Evolutionary conservation across 2,329 filamentous ascomycete genomes (phyloP).

Genomic region (Cercospora sesami): DNA sequence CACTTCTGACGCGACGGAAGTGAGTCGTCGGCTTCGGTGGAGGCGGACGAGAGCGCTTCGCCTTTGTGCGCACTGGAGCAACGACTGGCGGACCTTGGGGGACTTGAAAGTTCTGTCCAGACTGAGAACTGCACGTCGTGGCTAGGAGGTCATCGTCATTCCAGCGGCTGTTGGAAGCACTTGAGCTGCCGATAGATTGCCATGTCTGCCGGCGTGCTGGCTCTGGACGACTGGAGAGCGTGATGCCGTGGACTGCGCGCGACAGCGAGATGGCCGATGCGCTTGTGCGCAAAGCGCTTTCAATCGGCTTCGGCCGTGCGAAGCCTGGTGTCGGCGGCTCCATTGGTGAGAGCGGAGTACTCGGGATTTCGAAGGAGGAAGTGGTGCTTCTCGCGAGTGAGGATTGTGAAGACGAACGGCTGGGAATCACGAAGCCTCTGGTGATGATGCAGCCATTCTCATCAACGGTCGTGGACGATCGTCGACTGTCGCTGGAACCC

Average conservation of each 20-base stretch:
- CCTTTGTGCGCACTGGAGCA: slow-evolving; percentile 1
- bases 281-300: background rate
- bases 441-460: slow-evolving; percentile 27
- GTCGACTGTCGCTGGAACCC: slow-evolving; percentile 16
- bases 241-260: background rate
- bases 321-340: slow-evolving; percentile 16
- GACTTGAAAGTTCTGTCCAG: background rate
- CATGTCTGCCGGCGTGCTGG: slow-evolving; percentile 3
- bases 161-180: slow-evolving; percentile 12
- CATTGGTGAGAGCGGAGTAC: slow-evolving; percentile 21
- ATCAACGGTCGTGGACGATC: slow-evolving; percentile 24
- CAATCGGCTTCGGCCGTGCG: slow-evolving; percentile 6
- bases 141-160: slow-evolving; percentile 17
- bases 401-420: slow-evolving; percentile 22
- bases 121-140: slow-evolving; percentile 1
- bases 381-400: slow-evolving; percentile 18
- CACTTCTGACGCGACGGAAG: slow-evolving; percentile 7
- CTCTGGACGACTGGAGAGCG: background rate
- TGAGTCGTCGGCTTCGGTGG: background rate
- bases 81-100: background rate
- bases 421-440: slow-evolving; percentile 27
- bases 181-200: slow-evolving; percentile 1
- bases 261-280: slow-evolving; percentile 18
- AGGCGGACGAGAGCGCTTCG: background rate
- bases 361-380: slow-evolving; percentile 16